Percentiles rank a stretch among this genome's conserved stretches.
These are phyloP conservation scores for Astrothelium macrocarpum DNA, from an alignment of 495 filamentous ascomycete species.

Conservation along the genomic window DNA sequence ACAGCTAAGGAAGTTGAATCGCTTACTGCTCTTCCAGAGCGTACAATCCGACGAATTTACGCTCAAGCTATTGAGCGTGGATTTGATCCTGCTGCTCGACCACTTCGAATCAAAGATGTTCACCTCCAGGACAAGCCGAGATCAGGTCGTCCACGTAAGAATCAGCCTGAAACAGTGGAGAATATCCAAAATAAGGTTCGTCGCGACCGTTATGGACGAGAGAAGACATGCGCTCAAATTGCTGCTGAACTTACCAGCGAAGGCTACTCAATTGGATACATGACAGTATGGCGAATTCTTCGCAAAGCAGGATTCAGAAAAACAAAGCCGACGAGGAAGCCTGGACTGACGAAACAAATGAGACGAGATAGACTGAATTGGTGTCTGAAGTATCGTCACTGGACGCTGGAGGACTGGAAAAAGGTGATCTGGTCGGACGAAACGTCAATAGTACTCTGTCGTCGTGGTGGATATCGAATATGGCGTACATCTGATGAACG, in stretches of 20 bases:
- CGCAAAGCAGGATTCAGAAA: no score
- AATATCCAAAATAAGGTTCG: background rate
- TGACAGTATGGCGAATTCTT: no score
- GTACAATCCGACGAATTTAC: background rate
- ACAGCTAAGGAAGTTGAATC: background rate
- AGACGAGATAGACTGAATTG: slow-evolving; percentile 13
- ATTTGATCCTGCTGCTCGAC: background rate
- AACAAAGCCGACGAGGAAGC: slow-evolving; percentile 21
- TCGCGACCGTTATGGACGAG: background rate
- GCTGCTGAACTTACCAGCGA: no score
- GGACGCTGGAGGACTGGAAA: slow-evolving; percentile 24
- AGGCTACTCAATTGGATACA: no score
- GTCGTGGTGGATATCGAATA: no score
- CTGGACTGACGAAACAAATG: slow-evolving; percentile 16
- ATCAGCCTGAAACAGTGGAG: background rate
- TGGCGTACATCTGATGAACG: slow-evolving; percentile 15
- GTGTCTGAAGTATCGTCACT: slow-evolving; percentile 13
- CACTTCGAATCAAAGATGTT: background rate
- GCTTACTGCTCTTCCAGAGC: background rate
- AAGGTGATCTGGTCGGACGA: slow-evolving; percentile 25
- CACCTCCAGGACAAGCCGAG: background rate
- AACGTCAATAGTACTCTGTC: slow-evolving; percentile 20
- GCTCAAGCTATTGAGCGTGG: background rate
- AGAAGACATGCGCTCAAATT: background rate
- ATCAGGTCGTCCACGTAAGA: background rate